phyloP scores from a whole-genome alignment of 306 rosid species.

The Cercis canadensis region DNA sequence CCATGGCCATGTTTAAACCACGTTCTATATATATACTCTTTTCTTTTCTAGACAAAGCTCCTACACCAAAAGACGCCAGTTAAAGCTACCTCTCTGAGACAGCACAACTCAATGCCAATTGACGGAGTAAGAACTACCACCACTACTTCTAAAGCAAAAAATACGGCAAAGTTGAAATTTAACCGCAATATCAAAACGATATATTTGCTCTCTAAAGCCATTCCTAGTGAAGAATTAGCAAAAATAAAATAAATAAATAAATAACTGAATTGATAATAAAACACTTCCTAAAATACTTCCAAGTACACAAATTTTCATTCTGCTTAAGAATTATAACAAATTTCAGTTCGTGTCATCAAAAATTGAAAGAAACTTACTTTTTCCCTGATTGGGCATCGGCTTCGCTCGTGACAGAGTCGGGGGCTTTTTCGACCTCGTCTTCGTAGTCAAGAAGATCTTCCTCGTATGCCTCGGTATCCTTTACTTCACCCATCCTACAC shows the following conservation, averaged over 20 bases:
- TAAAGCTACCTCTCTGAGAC: slow-evolving; percentile 11
- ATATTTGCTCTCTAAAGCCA: too few species aligned
- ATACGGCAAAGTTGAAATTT: too few species aligned
- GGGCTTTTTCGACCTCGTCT: slow-evolving; percentile 68
- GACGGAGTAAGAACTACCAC: too few species aligned
- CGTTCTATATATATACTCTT: neutral
- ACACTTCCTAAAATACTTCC: neutral
- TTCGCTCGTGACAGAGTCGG: slow-evolving; percentile 60
- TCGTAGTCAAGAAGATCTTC: slow-evolving; percentile 79
- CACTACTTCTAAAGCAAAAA: too few species aligned
- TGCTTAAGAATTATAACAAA: neutral
- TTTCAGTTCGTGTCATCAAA: neutral
- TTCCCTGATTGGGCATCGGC: slow-evolving; percentile 59
- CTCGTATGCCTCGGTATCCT: slow-evolving; percentile 72
- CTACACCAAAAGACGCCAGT: too few species aligned
- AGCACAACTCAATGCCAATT: too few species aligned
- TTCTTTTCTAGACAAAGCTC: neutral
- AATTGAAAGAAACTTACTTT: slow-evolving; percentile 53
- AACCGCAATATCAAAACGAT: too few species aligned
- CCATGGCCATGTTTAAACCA: too few species aligned
- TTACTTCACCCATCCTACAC: slow-evolving; percentile 67
- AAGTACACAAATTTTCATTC: too few species aligned
- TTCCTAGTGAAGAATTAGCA: too few species aligned
- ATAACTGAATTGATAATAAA: neutral
- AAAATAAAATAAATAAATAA: too few species aligned